These are phyloP conservation scores for Talaromyces sp. DNA, from an alignment of 2,329 filamentous ascomycete genomes.

Conservation along the genomic window DNA sequence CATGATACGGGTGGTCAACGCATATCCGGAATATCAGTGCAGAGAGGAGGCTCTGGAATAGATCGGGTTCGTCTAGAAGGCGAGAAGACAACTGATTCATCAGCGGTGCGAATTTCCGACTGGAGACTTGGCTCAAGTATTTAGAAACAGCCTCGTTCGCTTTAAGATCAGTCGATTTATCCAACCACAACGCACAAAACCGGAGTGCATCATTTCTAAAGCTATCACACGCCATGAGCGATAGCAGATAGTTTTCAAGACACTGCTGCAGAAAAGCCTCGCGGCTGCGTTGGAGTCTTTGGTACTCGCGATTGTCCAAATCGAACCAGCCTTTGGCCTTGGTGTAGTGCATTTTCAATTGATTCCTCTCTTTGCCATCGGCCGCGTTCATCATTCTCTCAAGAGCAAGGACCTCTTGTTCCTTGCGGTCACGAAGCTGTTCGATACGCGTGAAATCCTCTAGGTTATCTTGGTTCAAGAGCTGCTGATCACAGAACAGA, in stretches of 20 bases:
- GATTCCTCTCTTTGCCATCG: conserved; percentile 50
- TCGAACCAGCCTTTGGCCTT: conserved; percentile 84
- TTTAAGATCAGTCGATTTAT: conserved; percentile 69
- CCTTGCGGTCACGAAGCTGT: conserved; percentile 73
- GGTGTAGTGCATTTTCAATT: conserved; percentile 57
- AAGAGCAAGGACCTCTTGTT: conserved; percentile 72
- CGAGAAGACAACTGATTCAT: conserved; percentile 98
- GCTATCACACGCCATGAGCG: conserved; percentile 77
- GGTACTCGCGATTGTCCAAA: conserved; percentile 84
- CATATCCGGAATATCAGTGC: conserved; percentile 78
- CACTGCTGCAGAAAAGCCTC: conserved; percentile 82
- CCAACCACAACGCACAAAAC: conserved; percentile 91
- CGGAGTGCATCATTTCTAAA: conserved; percentile 86
- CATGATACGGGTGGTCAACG: conserved; percentile 89
- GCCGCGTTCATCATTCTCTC: conserved; percentile 53
- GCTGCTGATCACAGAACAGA: conserved; percentile 87
- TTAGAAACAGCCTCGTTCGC: conserved; percentile 73
- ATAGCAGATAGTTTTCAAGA: conserved; percentile 87
- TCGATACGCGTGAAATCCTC: conserved; percentile 81
- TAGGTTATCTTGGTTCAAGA: conserved; percentile 77
- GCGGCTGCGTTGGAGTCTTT: conserved; percentile 69
- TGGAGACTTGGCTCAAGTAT: conserved; percentile 70
- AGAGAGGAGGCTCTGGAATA: conserved; percentile 74
- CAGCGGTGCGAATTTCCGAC: conserved; percentile 82
- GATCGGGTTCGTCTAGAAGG: conserved; percentile 62